Evolutionary conservation across 495 filamentous ascomycete genomes (phyloP), one percentile per base, ranked within the genome.

Genomic region (Eremomyces bilateralis): DNA sequence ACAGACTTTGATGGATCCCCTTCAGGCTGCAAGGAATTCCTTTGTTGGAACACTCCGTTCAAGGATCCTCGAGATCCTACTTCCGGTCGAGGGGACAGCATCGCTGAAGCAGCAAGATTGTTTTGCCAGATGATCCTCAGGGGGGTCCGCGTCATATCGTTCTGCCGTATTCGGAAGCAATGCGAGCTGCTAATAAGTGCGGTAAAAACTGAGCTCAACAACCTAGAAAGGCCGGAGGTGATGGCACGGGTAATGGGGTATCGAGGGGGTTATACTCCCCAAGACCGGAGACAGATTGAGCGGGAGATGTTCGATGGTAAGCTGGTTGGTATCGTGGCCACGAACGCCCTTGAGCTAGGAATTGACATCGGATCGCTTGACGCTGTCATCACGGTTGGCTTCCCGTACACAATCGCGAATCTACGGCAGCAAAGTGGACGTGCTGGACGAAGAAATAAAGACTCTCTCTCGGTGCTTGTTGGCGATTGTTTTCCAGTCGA

Each of bases 1-100:
- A 71, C 79, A 1, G 81, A 92, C 55, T 82, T 80, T 51, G 88
- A 95, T 46, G 88, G 88, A 2, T 93, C 83, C 2, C 90, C 88
- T 1, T 80, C 80, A 8, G 88, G 88, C 4, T 63, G 81, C 18
- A 99, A 99, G 46, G 83, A 93, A 49, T 95, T 95, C 37, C 53
- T 99, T 4, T 93, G 82, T 55, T 99, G 88, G 88, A 95, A 95
- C 42, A 93, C 90, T 1, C 90, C 88, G 2, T 93, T 73, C 57
- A 92, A 80, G 57, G 88, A 92, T 46, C 80, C 83, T 1, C 59
- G 60, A 4, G 88, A 95, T 52, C 81, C 83, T 8, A 67, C 76
- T 0, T 88, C 78, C 37, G 85, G 85, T 4, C 69, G 88, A 24
- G 82, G 76, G 19, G 75, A 85, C 52, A 73, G 71, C 16, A 69